Evolutionary conservation across 73 alveolate genomes (phyloP).

Genomic region (Blepharisma japonicum): DNA sequence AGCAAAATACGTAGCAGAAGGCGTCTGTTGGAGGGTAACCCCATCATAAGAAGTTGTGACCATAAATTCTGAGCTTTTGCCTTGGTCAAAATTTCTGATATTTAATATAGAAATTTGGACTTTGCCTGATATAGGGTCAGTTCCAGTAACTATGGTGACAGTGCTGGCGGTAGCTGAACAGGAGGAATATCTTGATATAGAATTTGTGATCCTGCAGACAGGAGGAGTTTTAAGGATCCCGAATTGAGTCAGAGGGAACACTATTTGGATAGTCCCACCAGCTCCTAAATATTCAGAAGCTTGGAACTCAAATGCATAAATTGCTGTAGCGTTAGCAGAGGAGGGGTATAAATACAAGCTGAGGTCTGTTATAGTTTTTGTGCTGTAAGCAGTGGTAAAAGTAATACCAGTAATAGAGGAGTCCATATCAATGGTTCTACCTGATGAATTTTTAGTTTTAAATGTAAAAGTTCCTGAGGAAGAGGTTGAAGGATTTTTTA

Average conservation of each 20-base stretch:
- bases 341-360: conserved; percentile 32
- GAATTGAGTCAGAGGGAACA: conserved; percentile 38
- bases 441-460: background rate
- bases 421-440: background rate
- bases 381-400: background rate
- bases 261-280: conserved; percentile 34
- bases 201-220: conserved; percentile 37
- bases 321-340: conserved; percentile 37
- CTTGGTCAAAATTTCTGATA: conserved; percentile 30
- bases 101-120: conserved; percentile 28
- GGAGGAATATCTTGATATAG: conserved; percentile 34
- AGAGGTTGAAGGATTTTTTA: conserved; percentile 16
- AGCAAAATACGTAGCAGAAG: conserved; percentile 20
- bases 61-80: conserved; percentile 36
- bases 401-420: background rate
- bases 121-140: conserved; percentile 23
- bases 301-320: conserved; percentile 26
- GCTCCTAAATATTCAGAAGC: conserved; percentile 19
- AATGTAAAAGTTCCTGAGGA: background rate
- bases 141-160: conserved; percentile 20
- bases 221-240: conserved; percentile 38
- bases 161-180: conserved; percentile 41
- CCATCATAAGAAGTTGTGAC: conserved; percentile 40
- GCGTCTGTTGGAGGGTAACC: conserved; percentile 32
- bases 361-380: background rate